phyloP scores from a whole-genome alignment of 371 early-diverging fungal species.

The Synchytrium microbalum region DNA sequence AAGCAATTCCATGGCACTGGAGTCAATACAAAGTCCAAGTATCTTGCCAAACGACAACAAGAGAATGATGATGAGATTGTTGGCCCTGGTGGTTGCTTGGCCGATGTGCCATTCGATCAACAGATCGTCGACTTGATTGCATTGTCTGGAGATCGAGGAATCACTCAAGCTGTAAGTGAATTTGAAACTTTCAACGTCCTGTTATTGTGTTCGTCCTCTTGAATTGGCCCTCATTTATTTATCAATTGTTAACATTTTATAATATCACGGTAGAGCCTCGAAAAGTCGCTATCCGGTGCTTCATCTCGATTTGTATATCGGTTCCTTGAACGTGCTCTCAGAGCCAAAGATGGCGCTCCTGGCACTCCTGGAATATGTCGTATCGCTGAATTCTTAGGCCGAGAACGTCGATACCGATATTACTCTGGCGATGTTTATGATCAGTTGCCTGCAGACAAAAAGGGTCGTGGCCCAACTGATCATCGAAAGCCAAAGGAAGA shows the following conservation, averaged over 20 bases:
- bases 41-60: slow-evolving; percentile 5
- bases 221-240: slow-evolving; percentile 11
- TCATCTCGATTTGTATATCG: slow-evolving; percentile 22
- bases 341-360: slow-evolving; percentile 13
- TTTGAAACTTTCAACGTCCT: slow-evolving; percentile 1
- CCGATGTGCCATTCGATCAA: slow-evolving; percentile 38
- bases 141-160: slow-evolving; percentile 35
- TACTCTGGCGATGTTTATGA: slow-evolving; percentile 22
- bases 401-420: slow-evolving; percentile 45
- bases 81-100: slow-evolving; percentile 26
- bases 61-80: slow-evolving; percentile 13
- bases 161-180: slow-evolving; percentile 21
- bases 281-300: slow-evolving; percentile 21
- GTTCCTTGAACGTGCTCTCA: slow-evolving; percentile 17
- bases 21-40: neutral
- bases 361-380: slow-evolving; percentile 12
- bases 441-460: neutral
- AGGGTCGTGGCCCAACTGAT: neutral
- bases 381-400: slow-evolving; percentile 39
- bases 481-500: neutral
- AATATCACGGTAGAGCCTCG: neutral
- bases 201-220: neutral
- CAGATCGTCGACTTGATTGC: slow-evolving; percentile 44
- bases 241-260: slow-evolving; percentile 7
- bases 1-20: slow-evolving; percentile 1